Evolutionary conservation across 2,329 filamentous ascomycete genomes (phyloP).

Genomic region (Trichoderma lentiforme): DNA sequence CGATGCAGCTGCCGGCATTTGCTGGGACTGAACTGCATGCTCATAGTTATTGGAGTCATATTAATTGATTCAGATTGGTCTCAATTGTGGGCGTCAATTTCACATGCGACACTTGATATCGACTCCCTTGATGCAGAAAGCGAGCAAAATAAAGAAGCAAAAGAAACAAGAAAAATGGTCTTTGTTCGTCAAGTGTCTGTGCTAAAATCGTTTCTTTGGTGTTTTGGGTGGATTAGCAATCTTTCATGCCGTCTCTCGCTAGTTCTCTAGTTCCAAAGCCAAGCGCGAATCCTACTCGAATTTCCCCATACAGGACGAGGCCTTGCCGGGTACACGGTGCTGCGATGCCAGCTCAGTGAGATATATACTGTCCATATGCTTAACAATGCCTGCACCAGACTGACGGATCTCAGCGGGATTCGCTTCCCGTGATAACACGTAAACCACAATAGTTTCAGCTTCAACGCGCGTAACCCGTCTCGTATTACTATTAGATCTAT

Average conservation of each 20-base stretch:
- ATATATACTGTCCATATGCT: background rate
- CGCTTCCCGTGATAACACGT: conserved; percentile 5
- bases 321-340: background rate
- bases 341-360: background rate
- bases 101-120: background rate
- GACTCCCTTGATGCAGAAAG: background rate
- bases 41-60: background rate
- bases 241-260: background rate
- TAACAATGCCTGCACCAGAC: background rate
- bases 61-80: background rate
- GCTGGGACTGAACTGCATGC: background rate
- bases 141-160: background rate
- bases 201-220: background rate
- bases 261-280: background rate
- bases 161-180: background rate
- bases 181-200: background rate
- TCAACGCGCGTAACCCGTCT: background rate
- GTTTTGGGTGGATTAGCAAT: conserved; percentile 4
- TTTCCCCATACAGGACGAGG: background rate
- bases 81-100: background rate
- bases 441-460: conserved; percentile 6
- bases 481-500: background rate
- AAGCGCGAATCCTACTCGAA: conserved; percentile 7
- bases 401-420: background rate
- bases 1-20: background rate